A percentile compares a stretch with the other conserved stretches of the same genome.
phyloP scores from a whole-genome alignment of 2,329 filamentous ascomycete genomes.

The Penicillium brevicompactum region DNA sequence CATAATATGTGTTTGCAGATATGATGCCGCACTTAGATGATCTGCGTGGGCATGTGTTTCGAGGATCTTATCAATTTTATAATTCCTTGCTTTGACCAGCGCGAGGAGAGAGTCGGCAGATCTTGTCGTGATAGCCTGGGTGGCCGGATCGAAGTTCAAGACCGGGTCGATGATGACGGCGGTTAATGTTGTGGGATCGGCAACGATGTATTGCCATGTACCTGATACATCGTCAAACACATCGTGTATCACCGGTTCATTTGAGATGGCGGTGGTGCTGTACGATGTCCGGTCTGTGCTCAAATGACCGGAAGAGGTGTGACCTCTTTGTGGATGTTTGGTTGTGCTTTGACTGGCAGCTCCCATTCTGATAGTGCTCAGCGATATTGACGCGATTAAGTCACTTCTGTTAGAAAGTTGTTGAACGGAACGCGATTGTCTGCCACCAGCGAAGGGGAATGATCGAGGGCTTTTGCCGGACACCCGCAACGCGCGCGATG shows the following conservation, averaged over 20 bases:
- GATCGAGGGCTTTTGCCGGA: neutral
- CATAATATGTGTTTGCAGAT: slow-evolving; percentile 54
- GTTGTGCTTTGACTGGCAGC: neutral
- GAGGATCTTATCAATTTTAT: slow-evolving; percentile 56
- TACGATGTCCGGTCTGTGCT: neutral
- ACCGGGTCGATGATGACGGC: slow-evolving; percentile 66
- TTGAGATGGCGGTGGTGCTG: slow-evolving; percentile 2
- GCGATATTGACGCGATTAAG: neutral
- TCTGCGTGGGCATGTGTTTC: slow-evolving; percentile 61
- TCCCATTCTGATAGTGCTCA: neutral
- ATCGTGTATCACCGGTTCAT: slow-evolving; percentile 24
- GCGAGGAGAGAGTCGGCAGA: slow-evolving; percentile 57
- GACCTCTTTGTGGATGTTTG: too few species aligned
- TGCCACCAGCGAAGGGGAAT: neutral
- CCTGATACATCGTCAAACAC: slow-evolving; percentile 47
- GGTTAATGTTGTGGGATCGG: slow-evolving; percentile 51
- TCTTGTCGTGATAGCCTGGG: slow-evolving; percentile 49
- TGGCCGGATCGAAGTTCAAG: slow-evolving; percentile 56
- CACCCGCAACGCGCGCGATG: neutral
- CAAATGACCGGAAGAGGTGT: neutral
- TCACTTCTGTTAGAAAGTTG: neutral
- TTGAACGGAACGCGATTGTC: neutral
- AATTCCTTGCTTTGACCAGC: slow-evolving; percentile 47
- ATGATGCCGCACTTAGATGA: slow-evolving; percentile 61
- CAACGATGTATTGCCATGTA: slow-evolving; percentile 66